Conservation (phyloP, 1,139 yeast species). For the Yamadazyma friedrichii region DNA sequence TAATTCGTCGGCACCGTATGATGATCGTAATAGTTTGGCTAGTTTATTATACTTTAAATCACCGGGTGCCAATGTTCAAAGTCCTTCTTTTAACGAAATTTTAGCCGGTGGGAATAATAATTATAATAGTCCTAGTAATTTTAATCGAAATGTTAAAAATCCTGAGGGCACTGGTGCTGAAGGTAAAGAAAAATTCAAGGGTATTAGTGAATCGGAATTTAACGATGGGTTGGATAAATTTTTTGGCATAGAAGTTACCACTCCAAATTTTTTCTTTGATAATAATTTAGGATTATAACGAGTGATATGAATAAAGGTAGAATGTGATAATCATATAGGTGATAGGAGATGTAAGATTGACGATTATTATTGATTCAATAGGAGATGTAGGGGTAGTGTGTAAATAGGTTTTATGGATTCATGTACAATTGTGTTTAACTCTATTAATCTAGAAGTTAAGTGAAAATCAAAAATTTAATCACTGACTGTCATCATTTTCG, state of each 20-base stretch:
- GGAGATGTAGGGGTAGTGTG: background rate
- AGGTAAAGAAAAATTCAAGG: background rate
- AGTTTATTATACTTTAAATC: background rate
- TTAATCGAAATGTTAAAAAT: background rate
- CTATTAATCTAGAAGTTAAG: too few relatives aligned
- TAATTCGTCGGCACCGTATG: background rate
- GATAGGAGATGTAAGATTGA: too few relatives aligned
- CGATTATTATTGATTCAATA: too few relatives aligned
- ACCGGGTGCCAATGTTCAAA: slow-evolving; percentile 1
- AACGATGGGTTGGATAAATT: slow-evolving; percentile 12
- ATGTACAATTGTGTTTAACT: background rate
- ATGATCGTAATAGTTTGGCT: slow-evolving; percentile 2
- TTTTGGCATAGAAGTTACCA: slow-evolving; percentile 13
- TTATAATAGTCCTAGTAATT: background rate
- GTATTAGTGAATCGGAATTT: slow-evolving; percentile 10
- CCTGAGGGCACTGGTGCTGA: background rate
- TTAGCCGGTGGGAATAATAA: too few relatives aligned
- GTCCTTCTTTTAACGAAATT: background rate
- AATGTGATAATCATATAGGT: too few relatives aligned
- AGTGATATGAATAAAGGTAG: background rate
- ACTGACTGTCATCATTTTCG: too few relatives aligned
- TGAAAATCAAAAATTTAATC: too few relatives aligned
- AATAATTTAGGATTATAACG: slow-evolving; percentile 26
- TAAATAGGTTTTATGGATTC: background rate
- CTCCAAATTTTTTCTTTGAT: slow-evolving; percentile 43